Base-by-base conservation (phyloP, 106 monocot species). In the Cymbidium sinense region DNA sequence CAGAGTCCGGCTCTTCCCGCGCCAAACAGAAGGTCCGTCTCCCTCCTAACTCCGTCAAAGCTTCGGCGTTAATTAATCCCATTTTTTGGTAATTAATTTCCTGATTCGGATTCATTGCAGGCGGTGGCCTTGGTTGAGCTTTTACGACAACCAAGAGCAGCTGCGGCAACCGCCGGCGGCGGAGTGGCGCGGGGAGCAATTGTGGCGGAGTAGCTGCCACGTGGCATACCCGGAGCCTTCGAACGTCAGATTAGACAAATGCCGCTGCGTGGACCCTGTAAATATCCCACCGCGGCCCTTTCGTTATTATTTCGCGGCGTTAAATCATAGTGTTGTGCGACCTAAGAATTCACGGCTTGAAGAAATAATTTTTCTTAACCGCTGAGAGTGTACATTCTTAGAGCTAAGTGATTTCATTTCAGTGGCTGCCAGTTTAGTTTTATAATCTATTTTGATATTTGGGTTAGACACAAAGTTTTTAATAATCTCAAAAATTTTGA, bases 11-110 rank as follows among this genome's bases (percentile, higher is more conserved):
- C 58, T 77, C 80, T 0, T 3, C 83, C 6, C 30, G 77, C 34
- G 80, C 86, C 33, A 80, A 78, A 28, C 76, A 79, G 29, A 82
- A 86, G 86, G 86, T 86, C 25, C 37, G 37, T 72, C 2, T 23
- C 29, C 69, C 10, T 31, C 5, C 37, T 72, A 37, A 72, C 71
- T 37, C 39, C 71, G 71, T 72, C 15, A 70, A 18, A 34, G 27
- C 27, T 64, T n/a, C 5, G 13, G 47, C 69, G 69, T 33, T 34
- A 34, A 47, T 69, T 13, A 69, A 47, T 28, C 5, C 11, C 17
- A 11, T 69, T 69, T 69, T 69, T 31, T 23, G 3, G 2, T 72
- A 37, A n/a, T 72, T 72, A 21, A 36, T 20, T 21, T 25, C 5
- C 1, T 5, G 7, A 17, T 21, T 4, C 20, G 31, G 4, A 21